Conservation (phyloP, 345 rosid genomes). For the Gossypium anomalum region DNA sequence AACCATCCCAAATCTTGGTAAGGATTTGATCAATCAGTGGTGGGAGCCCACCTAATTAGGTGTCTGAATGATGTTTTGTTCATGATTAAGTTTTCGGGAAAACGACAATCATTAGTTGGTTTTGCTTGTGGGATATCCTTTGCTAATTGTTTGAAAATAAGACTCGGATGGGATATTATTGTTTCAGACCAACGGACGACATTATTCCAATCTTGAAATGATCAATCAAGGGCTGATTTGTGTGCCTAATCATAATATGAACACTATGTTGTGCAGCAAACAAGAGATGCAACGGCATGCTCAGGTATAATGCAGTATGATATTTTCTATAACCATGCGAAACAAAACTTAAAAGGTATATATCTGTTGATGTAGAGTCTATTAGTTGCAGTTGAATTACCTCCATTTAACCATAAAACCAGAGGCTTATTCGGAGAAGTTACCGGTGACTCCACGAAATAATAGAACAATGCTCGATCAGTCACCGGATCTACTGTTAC, state of each 20-base stretch:
- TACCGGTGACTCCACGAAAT: conserved; percentile 18
- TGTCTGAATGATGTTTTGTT: background rate
- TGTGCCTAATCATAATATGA: background rate
- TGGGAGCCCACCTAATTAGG: background rate
- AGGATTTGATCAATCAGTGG: background rate
- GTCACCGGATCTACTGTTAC: conserved; percentile 20
- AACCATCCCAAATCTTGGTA: background rate
- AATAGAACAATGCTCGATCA: conserved; percentile 14
- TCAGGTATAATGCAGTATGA: background rate
- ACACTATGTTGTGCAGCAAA: background rate
- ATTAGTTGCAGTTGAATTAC: background rate
- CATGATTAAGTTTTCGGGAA: background rate
- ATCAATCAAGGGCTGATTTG: background rate
- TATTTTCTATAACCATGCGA: background rate
- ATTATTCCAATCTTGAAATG: background rate
- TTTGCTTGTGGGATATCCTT: background rate
- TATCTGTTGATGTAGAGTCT: background rate
- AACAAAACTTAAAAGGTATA: background rate
- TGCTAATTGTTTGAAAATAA: background rate
- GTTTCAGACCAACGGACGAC: background rate
- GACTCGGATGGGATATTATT: background rate
- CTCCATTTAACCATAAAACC: conserved; percentile 18
- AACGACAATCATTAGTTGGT: background rate
- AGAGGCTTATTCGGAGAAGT: conserved; percentile 19
- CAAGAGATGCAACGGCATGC: background rate